Evolutionary conservation across 352 stramenopile species (phyloP), one percentile per base, ranked within the genome.

Genomic region (Globisporangium cystogenes): DNA sequence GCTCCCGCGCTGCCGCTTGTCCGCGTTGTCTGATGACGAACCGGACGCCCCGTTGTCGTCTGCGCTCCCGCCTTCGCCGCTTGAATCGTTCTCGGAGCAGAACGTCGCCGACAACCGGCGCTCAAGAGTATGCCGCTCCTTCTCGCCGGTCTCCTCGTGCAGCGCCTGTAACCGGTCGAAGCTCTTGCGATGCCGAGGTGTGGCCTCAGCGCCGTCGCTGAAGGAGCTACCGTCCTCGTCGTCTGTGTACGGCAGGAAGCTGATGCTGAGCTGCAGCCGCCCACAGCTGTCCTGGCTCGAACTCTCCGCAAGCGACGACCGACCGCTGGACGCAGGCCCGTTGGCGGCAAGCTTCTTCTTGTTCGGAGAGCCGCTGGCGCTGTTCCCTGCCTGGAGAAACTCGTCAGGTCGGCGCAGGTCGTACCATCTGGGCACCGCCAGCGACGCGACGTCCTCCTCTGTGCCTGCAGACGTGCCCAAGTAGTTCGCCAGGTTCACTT

Each of bases 401-500:
- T 63, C 61, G 47, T 93, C 83, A 0, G 73, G 67, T 40, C 65
- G 67, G 36, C 76, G 73, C 20, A 94, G 62, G 11, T 92, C 74
- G 48, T 88, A 88, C 81, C 81, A 91, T 40, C 82, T 85, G 1
- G 83, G 83, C 16, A 94, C 69, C 40, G 77, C 75, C 6, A 73
- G 67, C 45, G 73, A 72, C 43, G 83, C 81, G 26, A 94, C 75
- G 53, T 89, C 63, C 62, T 90, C 76, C 12, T 92, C 65, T 0
- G 77, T 76, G 1, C 75, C 74, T 3, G 80, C 68, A 0, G 74
- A 86, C 10, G 76, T 69, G 11, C 70, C 74, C 26, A 93, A 70
- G 40, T 86, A 82, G 15, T 82, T 65, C 0, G 83, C 83, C 44
- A 94, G 44, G 46, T 94, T 91, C n/a, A 94, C 63, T 53, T 88